A percentile compares a stretch with the other conserved stretches of the same genome.
phyloP scores from a whole-genome alignment of 2,329 filamentous ascomycete genomes.

The Hypoxylon sp. region DNA sequence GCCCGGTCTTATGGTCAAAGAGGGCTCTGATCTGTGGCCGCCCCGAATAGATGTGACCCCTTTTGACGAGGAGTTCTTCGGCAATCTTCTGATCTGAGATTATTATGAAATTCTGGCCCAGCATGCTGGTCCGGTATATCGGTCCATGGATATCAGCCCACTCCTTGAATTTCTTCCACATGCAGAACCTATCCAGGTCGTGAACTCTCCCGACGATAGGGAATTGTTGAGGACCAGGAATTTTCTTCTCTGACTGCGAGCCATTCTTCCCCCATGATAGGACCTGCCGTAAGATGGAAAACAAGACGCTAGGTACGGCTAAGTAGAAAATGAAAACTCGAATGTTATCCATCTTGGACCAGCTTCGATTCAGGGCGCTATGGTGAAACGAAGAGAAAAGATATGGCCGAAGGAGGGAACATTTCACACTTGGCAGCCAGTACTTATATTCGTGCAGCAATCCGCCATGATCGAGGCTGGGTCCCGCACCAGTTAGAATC shows the following conservation, averaged over 20 bases:
- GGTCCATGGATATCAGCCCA: constrained; percentile 51
- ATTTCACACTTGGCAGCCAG: neutral
- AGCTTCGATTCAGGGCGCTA: neutral
- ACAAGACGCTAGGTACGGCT: constrained; percentile 59
- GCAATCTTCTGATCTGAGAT: constrained; percentile 63
- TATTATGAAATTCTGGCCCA: constrained; percentile 54
- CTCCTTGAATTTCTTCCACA: constrained; percentile 63
- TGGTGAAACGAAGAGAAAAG: neutral
- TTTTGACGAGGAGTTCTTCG: constrained; percentile 62
- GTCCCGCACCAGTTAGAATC: neutral
- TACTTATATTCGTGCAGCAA: constrained; percentile 11
- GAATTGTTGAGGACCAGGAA: constrained; percentile 62
- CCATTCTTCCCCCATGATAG: constrained; percentile 53
- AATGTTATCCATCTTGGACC: constrained; percentile 55
- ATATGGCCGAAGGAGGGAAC: neutral
- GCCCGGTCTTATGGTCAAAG: constrained; percentile 62
- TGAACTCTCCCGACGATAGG: constrained; percentile 63
- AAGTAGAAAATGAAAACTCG: constrained; percentile 59
- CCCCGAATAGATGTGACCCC: constrained; percentile 63
- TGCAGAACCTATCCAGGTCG: constrained; percentile 59
- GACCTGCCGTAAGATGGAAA: constrained; percentile 57
- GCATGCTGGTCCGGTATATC: constrained; percentile 52
- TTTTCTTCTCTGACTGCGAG: constrained; percentile 47
- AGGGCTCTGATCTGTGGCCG: constrained; percentile 64
- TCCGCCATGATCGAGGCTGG: neutral